Evolutionary conservation across 257 asterid genomes (phyloP).

Genomic region (Coffea eugenioides): DNA sequence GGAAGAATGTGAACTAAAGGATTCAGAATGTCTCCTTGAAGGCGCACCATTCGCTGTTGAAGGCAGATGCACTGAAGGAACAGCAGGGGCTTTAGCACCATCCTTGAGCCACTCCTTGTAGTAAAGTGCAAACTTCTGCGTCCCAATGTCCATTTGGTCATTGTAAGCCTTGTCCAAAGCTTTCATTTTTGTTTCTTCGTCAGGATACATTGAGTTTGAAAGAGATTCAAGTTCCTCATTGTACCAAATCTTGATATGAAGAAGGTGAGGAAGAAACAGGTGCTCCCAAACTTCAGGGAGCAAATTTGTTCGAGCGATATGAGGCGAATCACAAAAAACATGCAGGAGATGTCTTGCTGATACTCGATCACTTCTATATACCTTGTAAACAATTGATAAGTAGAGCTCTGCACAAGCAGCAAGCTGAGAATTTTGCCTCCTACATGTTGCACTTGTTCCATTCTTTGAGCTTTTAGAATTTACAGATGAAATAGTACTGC

Average conservation of each 20-base stretch:
- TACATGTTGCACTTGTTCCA: constrained; percentile 24
- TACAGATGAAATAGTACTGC: constrained; percentile 40
- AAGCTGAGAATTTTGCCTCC: constrained; percentile 32
- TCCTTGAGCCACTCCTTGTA: constrained; percentile 76
- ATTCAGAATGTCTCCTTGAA: constrained; percentile 55
- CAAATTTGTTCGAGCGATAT: constrained; percentile 60
- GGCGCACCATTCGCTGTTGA: constrained; percentile 28
- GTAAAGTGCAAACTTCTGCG: constrained; percentile 57
- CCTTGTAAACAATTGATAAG: constrained; percentile 61
- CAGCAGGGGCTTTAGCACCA: constrained; percentile 61
- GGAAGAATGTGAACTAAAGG: constrained; percentile 38
- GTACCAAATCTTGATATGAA: constrained; percentile 81
- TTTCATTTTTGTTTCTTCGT: constrained; percentile 38
- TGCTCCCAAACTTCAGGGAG: constrained; percentile 83
- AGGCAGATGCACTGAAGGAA: constrained; percentile 71
- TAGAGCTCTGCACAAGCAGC: constrained; percentile 74
- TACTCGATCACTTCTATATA: constrained; percentile 47
- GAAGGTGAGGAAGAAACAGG: constrained; percentile 81
- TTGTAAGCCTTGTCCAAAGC: constrained; percentile 47
- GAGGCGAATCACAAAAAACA: constrained; percentile 59
- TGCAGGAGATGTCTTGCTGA: constrained; percentile 63
- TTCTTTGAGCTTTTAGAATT: constrained; percentile 23
- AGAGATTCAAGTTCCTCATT: constrained; percentile 48
- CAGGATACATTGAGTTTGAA: constrained; percentile 27
- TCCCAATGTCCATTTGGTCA: constrained; percentile 63